Conservation (phyloP, 176 grass and related monocot species). For the Eremochloa ophiuroides region DNA sequence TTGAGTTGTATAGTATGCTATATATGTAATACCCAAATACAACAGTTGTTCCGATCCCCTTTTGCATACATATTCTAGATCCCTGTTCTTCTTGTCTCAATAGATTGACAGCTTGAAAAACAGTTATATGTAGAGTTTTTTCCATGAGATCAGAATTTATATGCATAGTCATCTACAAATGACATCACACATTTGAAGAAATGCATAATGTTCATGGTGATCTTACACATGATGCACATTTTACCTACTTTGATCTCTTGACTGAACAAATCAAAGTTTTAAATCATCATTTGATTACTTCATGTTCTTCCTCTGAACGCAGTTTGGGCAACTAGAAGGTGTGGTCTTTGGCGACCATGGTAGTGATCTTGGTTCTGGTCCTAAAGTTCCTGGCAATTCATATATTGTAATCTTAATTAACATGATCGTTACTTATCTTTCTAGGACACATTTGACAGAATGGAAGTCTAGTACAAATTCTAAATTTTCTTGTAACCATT, state of each 20-base stretch:
- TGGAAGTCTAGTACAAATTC: neutral
- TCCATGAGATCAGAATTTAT: neutral
- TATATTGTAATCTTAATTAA: neutral
- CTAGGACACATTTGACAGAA: neutral
- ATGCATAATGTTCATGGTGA: neutral
- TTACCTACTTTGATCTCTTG: conserved; percentile 2
- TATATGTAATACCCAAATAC: neutral
- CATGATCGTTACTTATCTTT: neutral
- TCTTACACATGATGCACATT: neutral
- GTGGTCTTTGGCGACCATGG: conserved; percentile 86
- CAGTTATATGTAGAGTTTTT: neutral
- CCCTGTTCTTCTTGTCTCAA: neutral
- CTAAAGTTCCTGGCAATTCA: conserved; percentile 70
- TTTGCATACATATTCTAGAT: neutral
- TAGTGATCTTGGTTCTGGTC: conserved; percentile 82
- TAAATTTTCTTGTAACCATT: neutral
- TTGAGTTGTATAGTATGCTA: neutral
- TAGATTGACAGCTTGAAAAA: neutral
- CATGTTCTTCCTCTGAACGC: conserved; percentile 2
- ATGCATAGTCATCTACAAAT: neutral
- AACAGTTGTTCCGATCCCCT: neutral
- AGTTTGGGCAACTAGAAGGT: conserved; percentile 81
- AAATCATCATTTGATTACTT: conserved; percentile 5
- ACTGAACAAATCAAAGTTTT: conserved; percentile 5
- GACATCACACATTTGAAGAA: neutral